Evolutionary conservation across 2,329 filamentous ascomycete species (phyloP).

Genomic region (Apiospora aurea): DNA sequence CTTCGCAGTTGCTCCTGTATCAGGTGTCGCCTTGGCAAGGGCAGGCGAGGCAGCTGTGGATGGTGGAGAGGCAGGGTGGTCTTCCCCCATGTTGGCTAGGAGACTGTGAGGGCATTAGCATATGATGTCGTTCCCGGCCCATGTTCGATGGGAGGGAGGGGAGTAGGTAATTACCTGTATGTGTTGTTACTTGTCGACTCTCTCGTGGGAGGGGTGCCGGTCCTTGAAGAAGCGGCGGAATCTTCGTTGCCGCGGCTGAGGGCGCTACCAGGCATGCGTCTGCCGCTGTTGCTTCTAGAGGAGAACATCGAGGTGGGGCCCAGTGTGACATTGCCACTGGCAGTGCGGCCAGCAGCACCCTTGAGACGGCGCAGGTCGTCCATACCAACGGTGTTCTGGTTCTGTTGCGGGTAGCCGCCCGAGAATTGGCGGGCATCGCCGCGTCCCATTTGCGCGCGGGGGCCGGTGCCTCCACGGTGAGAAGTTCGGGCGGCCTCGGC

Average conservation of each 20-base stretch:
- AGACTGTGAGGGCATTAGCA: conserved; percentile 53
- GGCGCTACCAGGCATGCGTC: conserved; percentile 77
- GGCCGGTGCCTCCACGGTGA: conserved; percentile 71
- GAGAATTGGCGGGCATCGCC: conserved; percentile 89
- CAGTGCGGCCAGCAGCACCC: conserved; percentile 62
- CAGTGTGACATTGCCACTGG: conserved; percentile 71
- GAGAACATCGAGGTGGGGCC: conserved; percentile 88
- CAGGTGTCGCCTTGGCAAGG: conserved; percentile 67
- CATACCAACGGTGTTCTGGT: conserved; percentile 86
- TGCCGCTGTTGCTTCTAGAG: conserved; percentile 89
- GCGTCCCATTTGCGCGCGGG: conserved; percentile 77
- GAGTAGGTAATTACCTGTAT: conserved; percentile 77
- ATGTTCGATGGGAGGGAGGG: neutral
- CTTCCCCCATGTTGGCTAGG: conserved; percentile 67
- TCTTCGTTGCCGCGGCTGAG: conserved; percentile 80
- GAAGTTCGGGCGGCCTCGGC: conserved; percentile 71
- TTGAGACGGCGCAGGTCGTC: conserved; percentile 90
- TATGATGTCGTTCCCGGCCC: neutral
- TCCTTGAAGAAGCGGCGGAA: conserved; percentile 86
- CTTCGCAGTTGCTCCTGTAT: conserved; percentile 56
- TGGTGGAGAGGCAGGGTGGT: conserved; percentile 73
- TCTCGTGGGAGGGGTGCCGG: conserved; percentile 79
- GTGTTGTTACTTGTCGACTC: conserved; percentile 80
- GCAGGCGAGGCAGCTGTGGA: conserved; percentile 72
- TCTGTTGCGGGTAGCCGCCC: conserved; percentile 71